Evolutionary conservation across 2,329 filamentous ascomycete species (phyloP).

Genomic region (Dryadomyces quercivorus): DNA sequence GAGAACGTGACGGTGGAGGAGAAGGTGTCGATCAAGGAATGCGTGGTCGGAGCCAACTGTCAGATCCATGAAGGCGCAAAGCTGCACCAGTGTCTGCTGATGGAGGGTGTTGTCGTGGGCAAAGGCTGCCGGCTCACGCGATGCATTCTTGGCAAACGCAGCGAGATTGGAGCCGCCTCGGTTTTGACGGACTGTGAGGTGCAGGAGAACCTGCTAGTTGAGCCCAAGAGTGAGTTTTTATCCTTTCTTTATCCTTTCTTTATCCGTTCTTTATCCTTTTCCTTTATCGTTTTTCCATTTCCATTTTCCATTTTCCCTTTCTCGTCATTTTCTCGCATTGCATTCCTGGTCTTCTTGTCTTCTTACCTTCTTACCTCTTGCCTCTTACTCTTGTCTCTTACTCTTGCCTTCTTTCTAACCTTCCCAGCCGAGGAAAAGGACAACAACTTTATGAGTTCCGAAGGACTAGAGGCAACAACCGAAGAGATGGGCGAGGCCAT

Average conservation of each 20-base stretch:
- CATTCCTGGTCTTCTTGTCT: not conserved
- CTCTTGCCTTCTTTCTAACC: not conserved
- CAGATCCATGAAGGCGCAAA: conserved; percentile 79
- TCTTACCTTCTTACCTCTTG: not conserved
- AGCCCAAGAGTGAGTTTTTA: conserved; percentile 53
- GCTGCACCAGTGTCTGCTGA: conserved; percentile 75
- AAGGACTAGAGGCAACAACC: conserved; percentile 51
- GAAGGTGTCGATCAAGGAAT: conserved; percentile 85
- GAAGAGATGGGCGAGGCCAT: conserved; percentile 45
- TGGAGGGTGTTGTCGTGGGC: conserved; percentile 82
- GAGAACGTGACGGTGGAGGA: conserved; percentile 85
- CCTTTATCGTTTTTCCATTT: conserved; percentile 11
- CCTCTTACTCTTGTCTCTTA: not conserved
- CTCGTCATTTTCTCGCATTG: not conserved
- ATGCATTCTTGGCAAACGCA: conserved; percentile 73
- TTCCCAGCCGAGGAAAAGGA: conserved; percentile 53
- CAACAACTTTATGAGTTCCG: conserved; percentile 55
- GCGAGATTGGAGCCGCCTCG: conserved; percentile 69
- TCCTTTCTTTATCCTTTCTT: conserved; percentile 11
- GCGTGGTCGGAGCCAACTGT: conserved; percentile 76
- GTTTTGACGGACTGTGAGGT: conserved; percentile 85
- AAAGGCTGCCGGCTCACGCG: conserved; percentile 75
- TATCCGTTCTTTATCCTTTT: not conserved
- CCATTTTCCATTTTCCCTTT: conserved; percentile 11
- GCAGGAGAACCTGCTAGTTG: conserved; percentile 77